phyloP scores from a whole-genome alignment of 2,329 filamentous ascomycete species.

The Elsinoe necatrix region DNA sequence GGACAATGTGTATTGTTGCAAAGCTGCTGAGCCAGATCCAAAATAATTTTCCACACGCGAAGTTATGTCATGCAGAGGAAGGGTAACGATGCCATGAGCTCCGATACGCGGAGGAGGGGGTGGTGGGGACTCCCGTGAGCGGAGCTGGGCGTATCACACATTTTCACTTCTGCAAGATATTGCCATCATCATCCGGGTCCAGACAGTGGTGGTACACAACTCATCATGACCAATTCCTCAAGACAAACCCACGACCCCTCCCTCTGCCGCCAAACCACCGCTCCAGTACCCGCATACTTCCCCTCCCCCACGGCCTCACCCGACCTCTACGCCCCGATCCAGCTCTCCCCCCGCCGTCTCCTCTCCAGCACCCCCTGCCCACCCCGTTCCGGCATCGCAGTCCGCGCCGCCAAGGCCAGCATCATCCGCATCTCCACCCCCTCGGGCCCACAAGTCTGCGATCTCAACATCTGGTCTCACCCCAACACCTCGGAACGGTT shows the following conservation, averaged over 20 bases:
- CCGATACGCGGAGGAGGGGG: not conserved
- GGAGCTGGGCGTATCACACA: not conserved
- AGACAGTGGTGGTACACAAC: no score
- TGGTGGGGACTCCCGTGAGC: not conserved
- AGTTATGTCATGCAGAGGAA: no score
- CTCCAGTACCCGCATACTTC: slow-evolving; percentile 13
- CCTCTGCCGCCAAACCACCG: slow-evolving; percentile 10
- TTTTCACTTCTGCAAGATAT: no score
- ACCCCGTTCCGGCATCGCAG: slow-evolving; percentile 65
- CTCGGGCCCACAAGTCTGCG: slow-evolving; percentile 70
- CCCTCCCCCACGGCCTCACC: slow-evolving; percentile 29
- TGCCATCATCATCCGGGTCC: no score
- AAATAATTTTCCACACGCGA: not conserved
- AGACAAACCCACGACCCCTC: slow-evolving; percentile 12
- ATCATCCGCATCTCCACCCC: slow-evolving; percentile 69
- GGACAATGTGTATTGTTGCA: not conserved
- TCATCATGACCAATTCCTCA: not conserved
- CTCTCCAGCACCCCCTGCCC: slow-evolving; percentile 45
- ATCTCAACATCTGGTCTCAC: slow-evolving; percentile 73
- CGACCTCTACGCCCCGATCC: slow-evolving; percentile 26
- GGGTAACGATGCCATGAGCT: not conserved
- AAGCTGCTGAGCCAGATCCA: not conserved
- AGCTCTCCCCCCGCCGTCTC: slow-evolving; percentile 16
- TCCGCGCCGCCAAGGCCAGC: slow-evolving; percentile 58
- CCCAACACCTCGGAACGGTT: slow-evolving; percentile 71